Conservation (phyloP, 1,284 basidiomycete species). For the Pascua sp. region DNA sequence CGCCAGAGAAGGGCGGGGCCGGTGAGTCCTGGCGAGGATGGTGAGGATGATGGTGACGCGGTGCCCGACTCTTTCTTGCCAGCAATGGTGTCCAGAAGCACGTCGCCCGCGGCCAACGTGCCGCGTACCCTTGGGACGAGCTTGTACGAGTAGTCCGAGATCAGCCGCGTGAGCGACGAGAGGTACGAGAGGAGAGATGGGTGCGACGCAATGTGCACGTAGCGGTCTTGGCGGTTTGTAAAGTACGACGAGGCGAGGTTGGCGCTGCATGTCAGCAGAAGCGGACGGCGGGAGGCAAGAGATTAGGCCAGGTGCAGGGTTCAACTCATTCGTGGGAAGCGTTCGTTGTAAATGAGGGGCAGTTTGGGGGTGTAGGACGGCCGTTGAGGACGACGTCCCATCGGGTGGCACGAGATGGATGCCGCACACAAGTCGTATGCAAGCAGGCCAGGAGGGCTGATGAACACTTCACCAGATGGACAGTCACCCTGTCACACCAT, state of each 20-base stretch:
- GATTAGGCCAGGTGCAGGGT: too few relatives aligned
- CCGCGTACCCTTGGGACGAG: slow-evolving; percentile 12
- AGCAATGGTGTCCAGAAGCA: background rate
- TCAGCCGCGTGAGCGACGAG: slow-evolving; percentile 66
- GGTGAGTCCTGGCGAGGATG: background rate
- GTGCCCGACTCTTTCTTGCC: slow-evolving; percentile 5
- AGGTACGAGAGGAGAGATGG: slow-evolving; percentile 74
- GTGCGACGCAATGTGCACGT: slow-evolving; percentile 70
- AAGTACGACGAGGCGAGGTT: slow-evolving; percentile 95
- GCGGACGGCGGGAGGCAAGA: background rate
- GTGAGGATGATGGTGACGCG: background rate
- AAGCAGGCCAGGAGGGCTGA: background rate
- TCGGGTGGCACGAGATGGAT: too few relatives aligned
- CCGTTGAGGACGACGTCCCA: too few relatives aligned
- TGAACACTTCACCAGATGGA: background rate
- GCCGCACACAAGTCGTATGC: background rate
- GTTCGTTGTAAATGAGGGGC: too few relatives aligned
- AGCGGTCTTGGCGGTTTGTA: slow-evolving; percentile 89
- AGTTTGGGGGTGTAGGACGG: too few relatives aligned
- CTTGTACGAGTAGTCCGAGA: slow-evolving; percentile 70
- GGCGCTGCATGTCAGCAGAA: slow-evolving; percentile 59
- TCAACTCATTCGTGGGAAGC: too few relatives aligned
- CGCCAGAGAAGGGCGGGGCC: slow-evolving; percentile 16
- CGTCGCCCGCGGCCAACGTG: slow-evolving; percentile 9
- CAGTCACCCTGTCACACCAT: too few relatives aligned